Base-by-base conservation (phyloP, 1,139 yeast genomes). In the Hansenula lynferdii region DNA sequence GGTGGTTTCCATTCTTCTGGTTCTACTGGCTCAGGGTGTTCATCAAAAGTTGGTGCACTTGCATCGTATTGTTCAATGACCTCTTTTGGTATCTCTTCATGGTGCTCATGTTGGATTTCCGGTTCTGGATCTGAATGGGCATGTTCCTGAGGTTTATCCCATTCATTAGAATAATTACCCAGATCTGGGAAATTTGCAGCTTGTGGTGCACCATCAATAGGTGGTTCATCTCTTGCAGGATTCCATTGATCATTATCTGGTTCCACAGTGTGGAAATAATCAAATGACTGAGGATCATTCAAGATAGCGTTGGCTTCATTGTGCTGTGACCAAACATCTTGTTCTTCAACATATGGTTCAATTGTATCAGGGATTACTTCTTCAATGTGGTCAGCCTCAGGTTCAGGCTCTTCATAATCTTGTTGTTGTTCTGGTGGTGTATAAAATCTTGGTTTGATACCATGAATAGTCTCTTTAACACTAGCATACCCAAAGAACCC, bases 141-240 rank as follows among this genome's bases (percentile, higher is more conserved):
- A n/a, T 23, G 9, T 14, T 20, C 32, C 15, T 30, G 32, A 15
- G 23, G 23, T 10, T 20, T 15, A 18, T 36, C 42, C 55, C 55
- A 51, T 15, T 38, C 35, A 26, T 42, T 39, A 9, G 35, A 27
- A 24, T 44, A 41, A 17, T 44, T 37, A 9, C 46, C 25, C 20
- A 45, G 38, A 4, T 35, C 28, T 15, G 57, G 57, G 42, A 70
- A 53, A 9, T 41, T 38, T 2, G 54, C 57, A 5, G 72, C 75
- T 46, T 70, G 73, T 7, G 73, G 69, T 26, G 41, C 48, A 4
- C 66, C 56, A 31, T 51, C 48, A 22, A 53, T 47, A 18, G 75
- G 70, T 8, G 77, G 76, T 18, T 58, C 62, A 34, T 58, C 62
- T 30, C 44, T 45, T 2, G 65, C 54, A 1, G 75, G 69, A 39